Evolutionary conservation across 2,329 filamentous ascomycete species (phyloP).

Genomic region (Ceratocystis smalleyi): DNA sequence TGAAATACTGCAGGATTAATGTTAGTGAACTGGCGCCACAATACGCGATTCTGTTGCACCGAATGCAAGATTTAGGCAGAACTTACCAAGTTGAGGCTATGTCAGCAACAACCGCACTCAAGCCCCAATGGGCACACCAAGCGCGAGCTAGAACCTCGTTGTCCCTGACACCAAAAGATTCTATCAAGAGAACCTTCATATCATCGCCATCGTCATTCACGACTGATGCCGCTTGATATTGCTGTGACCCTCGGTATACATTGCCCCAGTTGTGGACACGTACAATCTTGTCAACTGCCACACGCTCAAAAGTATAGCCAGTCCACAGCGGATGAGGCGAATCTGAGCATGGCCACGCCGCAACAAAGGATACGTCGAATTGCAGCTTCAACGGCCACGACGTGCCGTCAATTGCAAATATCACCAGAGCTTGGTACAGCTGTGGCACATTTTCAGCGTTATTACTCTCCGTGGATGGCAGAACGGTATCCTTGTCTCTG

Average conservation of each 20-base stretch:
- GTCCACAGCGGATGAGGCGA: conserved; percentile 57
- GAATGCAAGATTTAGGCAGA: not conserved
- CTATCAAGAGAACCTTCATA: conserved; percentile 48
- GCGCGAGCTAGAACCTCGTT: conserved; percentile 63
- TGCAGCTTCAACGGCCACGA: conserved; percentile 48
- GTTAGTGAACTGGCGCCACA: conserved; percentile 15
- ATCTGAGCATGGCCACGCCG: conserved; percentile 47
- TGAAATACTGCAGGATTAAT: conserved; percentile 37
- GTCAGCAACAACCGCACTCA: conserved; percentile 56
- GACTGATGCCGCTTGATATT: conserved; percentile 17
- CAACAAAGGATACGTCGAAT: conserved; percentile 51
- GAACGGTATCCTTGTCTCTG: not conserved
- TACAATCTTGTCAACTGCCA: conserved; percentile 50
- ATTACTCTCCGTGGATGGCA: conserved; percentile 17
- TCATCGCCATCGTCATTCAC: conserved; percentile 19
- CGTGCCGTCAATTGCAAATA: conserved; percentile 47
- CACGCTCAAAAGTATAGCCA: conserved; percentile 47
- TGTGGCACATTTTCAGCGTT: conserved; percentile 22
- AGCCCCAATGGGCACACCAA: conserved; percentile 63
- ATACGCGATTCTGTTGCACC: not conserved
- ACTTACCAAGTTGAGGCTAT: conserved; percentile 50
- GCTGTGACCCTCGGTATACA: conserved; percentile 24
- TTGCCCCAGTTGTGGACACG: conserved; percentile 50
- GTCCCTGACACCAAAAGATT: conserved; percentile 57
- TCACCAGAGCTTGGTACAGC: conserved; percentile 45